These are phyloP conservation scores for Medicago ruthenica DNA, from an alignment of 306 rosid genomes.

Conservation along the genomic window DNA sequence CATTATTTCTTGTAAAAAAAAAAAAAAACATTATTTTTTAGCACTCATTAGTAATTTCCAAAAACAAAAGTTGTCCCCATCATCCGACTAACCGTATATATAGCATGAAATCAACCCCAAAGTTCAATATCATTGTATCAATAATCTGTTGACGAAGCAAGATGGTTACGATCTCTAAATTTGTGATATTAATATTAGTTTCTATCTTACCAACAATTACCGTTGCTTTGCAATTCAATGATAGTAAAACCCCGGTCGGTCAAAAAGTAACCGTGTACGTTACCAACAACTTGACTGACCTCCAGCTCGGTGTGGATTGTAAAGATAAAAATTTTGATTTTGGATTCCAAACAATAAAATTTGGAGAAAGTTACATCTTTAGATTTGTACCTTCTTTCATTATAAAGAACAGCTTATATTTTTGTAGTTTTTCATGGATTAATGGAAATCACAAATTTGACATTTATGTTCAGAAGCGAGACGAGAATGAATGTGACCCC, in stretches of 20 bases:
- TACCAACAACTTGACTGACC: not conserved
- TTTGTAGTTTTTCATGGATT: conserved; percentile 1
- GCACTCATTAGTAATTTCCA: no score
- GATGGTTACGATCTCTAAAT: not conserved
- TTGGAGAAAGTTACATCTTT: not conserved
- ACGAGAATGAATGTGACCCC: not conserved
- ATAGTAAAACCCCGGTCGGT: not conserved
- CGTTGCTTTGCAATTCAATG: not conserved
- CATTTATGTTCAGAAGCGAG: conserved; percentile 4
- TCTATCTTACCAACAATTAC: not conserved
- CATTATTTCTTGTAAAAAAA: no score
- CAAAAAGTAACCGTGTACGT: not conserved
- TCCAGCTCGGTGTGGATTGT: not conserved
- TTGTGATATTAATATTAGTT: not conserved
- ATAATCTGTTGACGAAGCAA: not conserved
- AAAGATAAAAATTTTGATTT: not conserved
- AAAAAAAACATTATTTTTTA: no score
- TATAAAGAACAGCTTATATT: not conserved
- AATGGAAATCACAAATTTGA: not conserved
- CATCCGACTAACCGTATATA: not conserved
- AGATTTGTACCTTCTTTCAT: not conserved
- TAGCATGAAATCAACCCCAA: not conserved
- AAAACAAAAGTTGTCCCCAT: not conserved
- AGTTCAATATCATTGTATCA: not conserved
- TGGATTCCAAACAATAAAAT: not conserved